phyloP scores from a whole-genome alignment of 495 filamentous ascomycete genomes.

The Aspergillus egyptiacus region DNA sequence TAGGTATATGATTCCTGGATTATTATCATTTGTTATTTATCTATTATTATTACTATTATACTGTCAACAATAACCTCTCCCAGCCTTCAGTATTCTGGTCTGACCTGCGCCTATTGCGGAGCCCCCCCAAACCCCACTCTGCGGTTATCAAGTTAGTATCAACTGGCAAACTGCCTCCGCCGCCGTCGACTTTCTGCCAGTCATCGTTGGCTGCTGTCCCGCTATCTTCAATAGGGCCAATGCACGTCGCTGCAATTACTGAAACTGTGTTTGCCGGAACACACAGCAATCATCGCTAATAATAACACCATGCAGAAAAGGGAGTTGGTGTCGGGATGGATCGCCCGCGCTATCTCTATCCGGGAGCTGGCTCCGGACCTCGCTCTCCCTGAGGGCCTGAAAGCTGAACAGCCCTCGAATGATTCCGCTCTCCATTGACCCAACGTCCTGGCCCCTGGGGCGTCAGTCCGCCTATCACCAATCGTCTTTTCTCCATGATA shows the following conservation, averaged over 20 bases:
- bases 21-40: too few species aligned
- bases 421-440: constrained; percentile 20
- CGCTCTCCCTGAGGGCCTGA: constrained; percentile 20
- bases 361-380: constrained; percentile 25
- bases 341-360: constrained; percentile 20
- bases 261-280: constrained; percentile 12
- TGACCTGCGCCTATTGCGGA: constrained; percentile 24
- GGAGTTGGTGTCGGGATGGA: constrained; percentile 17
- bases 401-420: not conserved
- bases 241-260: constrained; percentile 14
- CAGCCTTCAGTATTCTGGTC: constrained; percentile 24
- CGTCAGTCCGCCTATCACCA: constrained; percentile 24
- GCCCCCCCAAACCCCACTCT: constrained; percentile 22
- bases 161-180: constrained; percentile 20
- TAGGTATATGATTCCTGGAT: constrained; percentile 11
- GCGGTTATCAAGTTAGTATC: constrained; percentile 29
- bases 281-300: constrained; percentile 9
- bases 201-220: constrained; percentile 21
- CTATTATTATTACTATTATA: constrained; percentile 11
- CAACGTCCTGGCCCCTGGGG: constrained; percentile 24
- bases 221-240: constrained; percentile 25
- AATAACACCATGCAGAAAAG: constrained; percentile 9
- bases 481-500: constrained; percentile 9
- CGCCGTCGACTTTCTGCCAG: constrained; percentile 21
- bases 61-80: constrained; percentile 16